phyloP scores from a whole-genome alignment of 2,329 filamentous ascomycete genomes.

The Akanthomyces uredinophilus region DNA sequence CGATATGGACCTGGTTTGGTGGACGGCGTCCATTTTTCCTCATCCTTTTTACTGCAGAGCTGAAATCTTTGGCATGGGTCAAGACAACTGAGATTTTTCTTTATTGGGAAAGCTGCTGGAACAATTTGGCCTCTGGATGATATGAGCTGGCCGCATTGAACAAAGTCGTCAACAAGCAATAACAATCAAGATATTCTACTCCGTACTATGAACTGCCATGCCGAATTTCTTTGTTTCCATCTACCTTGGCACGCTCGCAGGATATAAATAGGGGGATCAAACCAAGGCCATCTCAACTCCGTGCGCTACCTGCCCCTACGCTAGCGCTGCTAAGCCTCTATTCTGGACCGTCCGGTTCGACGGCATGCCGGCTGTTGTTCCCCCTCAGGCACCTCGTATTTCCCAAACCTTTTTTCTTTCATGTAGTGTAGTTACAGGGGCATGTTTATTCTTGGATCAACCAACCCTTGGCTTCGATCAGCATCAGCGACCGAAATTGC shows the following conservation, averaged over 20 bases:
- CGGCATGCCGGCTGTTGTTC: background rate
- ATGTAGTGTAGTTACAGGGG: background rate
- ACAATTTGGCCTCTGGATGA: too few species aligned
- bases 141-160: too few species aligned
- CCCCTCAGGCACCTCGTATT: constrained; percentile 1
- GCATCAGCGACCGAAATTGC: background rate
- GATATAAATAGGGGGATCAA: constrained; percentile 3
- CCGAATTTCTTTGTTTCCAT: too few species aligned
- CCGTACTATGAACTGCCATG: too few species aligned
- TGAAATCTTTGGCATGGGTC: background rate
- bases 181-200: too few species aligned
- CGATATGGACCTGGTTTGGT: background rate
- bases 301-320: background rate
- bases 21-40: background rate
- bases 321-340: background rate
- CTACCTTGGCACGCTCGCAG: background rate
- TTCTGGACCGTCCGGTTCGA: background rate
- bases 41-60: background rate
- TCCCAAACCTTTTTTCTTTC: background rate
- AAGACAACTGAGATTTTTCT: background rate
- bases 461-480: background rate
- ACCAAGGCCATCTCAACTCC: background rate
- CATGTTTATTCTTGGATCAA: constrained; percentile 1
- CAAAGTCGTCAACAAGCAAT: too few species aligned
- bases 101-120: too few species aligned